Percentiles rank a stretch among this genome's conserved stretches.
Evolutionary conservation across 1,139 yeast genomes (phyloP).

Genomic region (Chernovozyma sophiae-reginae): DNA sequence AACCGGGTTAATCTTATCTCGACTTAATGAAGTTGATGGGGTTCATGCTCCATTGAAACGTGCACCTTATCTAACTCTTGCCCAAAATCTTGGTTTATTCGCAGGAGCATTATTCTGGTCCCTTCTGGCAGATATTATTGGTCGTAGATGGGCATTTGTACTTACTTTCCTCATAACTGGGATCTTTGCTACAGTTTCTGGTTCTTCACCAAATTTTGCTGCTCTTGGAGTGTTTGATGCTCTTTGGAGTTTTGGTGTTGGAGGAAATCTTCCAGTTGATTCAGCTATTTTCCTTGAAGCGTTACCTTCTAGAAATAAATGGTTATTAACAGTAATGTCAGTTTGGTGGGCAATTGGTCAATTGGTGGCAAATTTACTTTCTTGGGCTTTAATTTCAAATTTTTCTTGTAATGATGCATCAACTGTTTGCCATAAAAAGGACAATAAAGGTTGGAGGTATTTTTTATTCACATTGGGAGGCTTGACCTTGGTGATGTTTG

Average conservation of each 20-base stretch:
- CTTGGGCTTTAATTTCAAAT: slow-evolving; percentile 40
- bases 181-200: slow-evolving; percentile 34
- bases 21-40: slow-evolving; percentile 33
- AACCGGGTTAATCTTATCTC: slow-evolving; percentile 31
- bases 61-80: slow-evolving; percentile 37
- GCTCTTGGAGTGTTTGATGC: slow-evolving; percentile 36
- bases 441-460: slow-evolving; percentile 44
- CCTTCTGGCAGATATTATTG: slow-evolving; percentile 36
- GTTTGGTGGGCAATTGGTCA: slow-evolving; percentile 46
- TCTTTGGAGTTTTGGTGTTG: slow-evolving; percentile 44
- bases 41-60: slow-evolving; percentile 32
- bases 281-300: slow-evolving; percentile 43
- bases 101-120: slow-evolving; percentile 44
- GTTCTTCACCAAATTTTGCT: slow-evolving; percentile 38
- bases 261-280: slow-evolving; percentile 44
- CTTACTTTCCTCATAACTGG: slow-evolving; percentile 41
- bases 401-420: slow-evolving; percentile 28
- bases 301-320: slow-evolving; percentile 33
- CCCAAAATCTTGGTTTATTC: slow-evolving; percentile 40
- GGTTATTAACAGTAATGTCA: slow-evolving; percentile 42
- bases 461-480: slow-evolving; percentile 41
- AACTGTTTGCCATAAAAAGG: slow-evolving; percentile 24
- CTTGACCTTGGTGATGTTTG: slow-evolving; percentile 33
- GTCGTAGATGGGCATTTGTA: slow-evolving; percentile 42
- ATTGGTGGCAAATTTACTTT: slow-evolving; percentile 32